Conservation (phyloP, 352 stramenopile genomes). For the Thraustochytrium sp. region DNA sequence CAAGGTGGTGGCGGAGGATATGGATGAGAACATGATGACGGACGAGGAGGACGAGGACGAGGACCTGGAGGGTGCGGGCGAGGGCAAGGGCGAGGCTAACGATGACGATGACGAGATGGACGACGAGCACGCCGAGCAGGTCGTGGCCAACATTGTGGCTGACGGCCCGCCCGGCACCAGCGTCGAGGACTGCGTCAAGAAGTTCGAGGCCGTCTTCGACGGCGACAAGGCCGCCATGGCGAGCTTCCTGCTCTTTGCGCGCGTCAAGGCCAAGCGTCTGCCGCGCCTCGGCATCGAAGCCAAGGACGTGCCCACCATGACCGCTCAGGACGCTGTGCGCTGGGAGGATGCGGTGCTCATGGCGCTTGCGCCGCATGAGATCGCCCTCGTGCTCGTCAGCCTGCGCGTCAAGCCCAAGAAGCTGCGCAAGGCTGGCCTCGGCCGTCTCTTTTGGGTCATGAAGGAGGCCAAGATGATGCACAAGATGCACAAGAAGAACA, state of each 20-base stretch:
- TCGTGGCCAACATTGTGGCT: not conserved
- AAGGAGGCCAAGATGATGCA: not conserved
- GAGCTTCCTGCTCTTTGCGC: slow-evolving; percentile 6
- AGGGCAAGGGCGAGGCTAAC: too few species aligned
- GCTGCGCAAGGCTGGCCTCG: not conserved
- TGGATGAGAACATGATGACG: slow-evolving; percentile 15
- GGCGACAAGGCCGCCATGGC: not conserved
- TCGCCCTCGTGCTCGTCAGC: not conserved
- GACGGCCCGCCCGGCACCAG: not conserved
- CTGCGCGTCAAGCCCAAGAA: not conserved
- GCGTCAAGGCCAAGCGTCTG: not conserved
- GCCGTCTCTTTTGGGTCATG: not conserved
- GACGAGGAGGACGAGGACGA: slow-evolving; percentile 20
- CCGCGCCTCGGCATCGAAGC: not conserved
- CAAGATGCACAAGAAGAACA: not conserved
- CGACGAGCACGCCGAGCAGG: not conserved
- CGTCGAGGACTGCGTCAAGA: not conserved
- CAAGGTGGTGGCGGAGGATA: not conserved
- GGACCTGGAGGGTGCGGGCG: too few species aligned
- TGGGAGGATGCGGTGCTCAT: not conserved
- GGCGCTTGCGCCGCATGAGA: not conserved
- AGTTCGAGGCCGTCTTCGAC: not conserved
- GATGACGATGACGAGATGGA: not conserved
- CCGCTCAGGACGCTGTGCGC: not conserved
- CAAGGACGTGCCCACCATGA: not conserved